Evolutionary conservation across 371 early-diverging fungal genomes (phyloP).

Genomic region (Coemansia sp.): DNA sequence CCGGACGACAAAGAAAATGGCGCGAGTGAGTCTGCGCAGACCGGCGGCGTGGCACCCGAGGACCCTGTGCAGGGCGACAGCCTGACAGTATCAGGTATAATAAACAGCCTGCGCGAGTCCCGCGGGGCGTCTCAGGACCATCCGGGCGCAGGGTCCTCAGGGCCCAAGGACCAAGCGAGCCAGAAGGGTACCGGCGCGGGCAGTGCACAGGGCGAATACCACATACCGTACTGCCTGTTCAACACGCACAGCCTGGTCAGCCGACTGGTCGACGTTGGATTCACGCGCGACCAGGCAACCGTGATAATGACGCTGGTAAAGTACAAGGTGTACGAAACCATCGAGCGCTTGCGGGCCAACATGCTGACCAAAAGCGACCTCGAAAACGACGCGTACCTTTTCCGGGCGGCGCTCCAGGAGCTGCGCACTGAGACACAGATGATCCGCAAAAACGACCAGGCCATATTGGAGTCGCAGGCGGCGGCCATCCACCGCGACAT

Average conservation of each 20-base stretch:
- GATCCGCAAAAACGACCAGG: conserved; percentile 82
- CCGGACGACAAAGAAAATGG: not conserved
- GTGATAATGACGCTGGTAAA: conserved; percentile 74
- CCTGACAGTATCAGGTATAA: conserved; percentile 30
- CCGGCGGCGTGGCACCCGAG: not conserved
- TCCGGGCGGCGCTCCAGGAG: conserved; percentile 76
- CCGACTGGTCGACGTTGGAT: conserved; percentile 64
- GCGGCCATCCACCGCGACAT: conserved; percentile 77
- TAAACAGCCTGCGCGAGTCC: conserved; percentile 30
- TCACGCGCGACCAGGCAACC: conserved; percentile 68
- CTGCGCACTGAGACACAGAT: conserved; percentile 85
- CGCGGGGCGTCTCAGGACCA: conserved; percentile 17
- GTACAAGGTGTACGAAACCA: conserved; percentile 57
- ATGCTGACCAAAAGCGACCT: conserved; percentile 61
- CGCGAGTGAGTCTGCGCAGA: not conserved
- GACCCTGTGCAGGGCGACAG: not conserved
- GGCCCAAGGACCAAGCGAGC: not conserved
- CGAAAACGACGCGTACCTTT: conserved; percentile 69
- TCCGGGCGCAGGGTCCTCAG: not conserved
- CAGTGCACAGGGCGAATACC: not conserved
- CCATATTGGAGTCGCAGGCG: conserved; percentile 70
- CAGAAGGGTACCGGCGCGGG: no score
- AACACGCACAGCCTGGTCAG: conserved; percentile 70
- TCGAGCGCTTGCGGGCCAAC: conserved; percentile 45
- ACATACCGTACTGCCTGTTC: conserved; percentile 56